A percentile compares a stretch with the other conserved stretches of the same genome.
Evolutionary conservation across 208 protist genomes (phyloP).

Genomic region (Acanthamoeba healyi): DNA sequence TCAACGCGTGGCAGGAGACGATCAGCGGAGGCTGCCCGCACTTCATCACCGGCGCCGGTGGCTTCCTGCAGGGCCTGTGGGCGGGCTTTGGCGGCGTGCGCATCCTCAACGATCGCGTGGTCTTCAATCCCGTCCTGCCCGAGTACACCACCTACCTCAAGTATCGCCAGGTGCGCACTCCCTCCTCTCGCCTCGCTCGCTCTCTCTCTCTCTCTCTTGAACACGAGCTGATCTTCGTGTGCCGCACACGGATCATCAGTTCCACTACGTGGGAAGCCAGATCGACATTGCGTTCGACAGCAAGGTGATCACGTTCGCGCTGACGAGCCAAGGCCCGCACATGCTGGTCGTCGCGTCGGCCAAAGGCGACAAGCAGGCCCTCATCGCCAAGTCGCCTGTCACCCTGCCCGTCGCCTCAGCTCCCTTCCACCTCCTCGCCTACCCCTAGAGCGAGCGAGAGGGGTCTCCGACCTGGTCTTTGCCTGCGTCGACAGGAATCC

Average conservation of each 20-base stretch:
- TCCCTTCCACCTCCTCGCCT: background rate
- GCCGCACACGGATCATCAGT: background rate
- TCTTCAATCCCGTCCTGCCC: background rate
- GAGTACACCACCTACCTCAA: slow-evolving; percentile 25
- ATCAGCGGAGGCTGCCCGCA: slow-evolving; percentile 49
- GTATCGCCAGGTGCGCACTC: background rate
- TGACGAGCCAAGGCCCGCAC: background rate
- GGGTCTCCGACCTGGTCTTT: too few species aligned
- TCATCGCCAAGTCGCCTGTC: background rate
- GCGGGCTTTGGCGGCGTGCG: slow-evolving; percentile 76
- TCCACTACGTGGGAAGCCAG: slow-evolving; percentile 36
- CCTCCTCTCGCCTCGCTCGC: background rate
- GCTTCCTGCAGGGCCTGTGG: slow-evolving; percentile 75
- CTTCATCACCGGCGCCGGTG: slow-evolving; percentile 79
- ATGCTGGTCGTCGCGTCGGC: background rate
- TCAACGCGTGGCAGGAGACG: slow-evolving; percentile 73
- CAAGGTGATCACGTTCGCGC: background rate
- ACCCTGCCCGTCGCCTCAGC: background rate
- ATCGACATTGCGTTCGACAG: background rate
- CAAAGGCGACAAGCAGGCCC: background rate
- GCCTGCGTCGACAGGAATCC: too few species aligned
- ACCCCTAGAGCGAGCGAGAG: background rate
- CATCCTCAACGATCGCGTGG: slow-evolving; percentile 2
- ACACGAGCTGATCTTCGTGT: too few species aligned
- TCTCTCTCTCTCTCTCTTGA: background rate